Base-by-base conservation (phyloP, 148 eudicot species). In the Amaranthus hypochondriacus region DNA sequence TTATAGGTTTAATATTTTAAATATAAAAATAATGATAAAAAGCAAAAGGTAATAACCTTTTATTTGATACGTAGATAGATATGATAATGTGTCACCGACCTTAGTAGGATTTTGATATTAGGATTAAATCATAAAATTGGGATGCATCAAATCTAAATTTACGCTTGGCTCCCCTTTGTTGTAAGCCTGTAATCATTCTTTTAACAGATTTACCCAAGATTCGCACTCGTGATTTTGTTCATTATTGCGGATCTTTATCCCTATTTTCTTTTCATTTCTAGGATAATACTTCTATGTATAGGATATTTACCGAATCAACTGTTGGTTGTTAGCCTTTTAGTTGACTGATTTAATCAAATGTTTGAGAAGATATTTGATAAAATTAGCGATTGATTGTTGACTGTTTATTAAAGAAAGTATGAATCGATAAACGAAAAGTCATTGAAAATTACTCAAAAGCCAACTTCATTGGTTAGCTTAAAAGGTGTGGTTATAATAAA, bases 141-240 rank as follows among this genome's bases (percentile, higher is more conserved):
- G 69, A 72, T 70, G 78, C 78, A 69, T 70, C 73, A 75, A 58
- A 76, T 71, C 68, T 65, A 59, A 56, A 64, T 28, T 70, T 75
- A 75, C 66, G 39, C 39, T 28, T 75, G 76, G 52, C 62, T 76
- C 56, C 18, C 7, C 72, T 67, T 66, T 72, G 39, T 67, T 61
- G 70, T 70, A 72, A 73, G 76, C 73, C 62, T 61, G 70, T 70
- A 72, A 73, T 81, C 73, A 76, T 69, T 51, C 63, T 73, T 56
- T 39, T n/a, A 5, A 28, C 56, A 39, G n/a, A 66, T 55, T 46
- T 47, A 51, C 71, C 59, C 53, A 56, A 66, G 63, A 71, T 71
- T 71, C 55, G 56, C 53, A 46, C 56, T 48, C 48, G 73, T 56
- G 71, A 68, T 51, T 7, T 5, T 7, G 39, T 28, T 28, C 39